Base-by-base conservation (phyloP, 257 asterid genomes). In the Nicotiana noctiflora region DNA sequence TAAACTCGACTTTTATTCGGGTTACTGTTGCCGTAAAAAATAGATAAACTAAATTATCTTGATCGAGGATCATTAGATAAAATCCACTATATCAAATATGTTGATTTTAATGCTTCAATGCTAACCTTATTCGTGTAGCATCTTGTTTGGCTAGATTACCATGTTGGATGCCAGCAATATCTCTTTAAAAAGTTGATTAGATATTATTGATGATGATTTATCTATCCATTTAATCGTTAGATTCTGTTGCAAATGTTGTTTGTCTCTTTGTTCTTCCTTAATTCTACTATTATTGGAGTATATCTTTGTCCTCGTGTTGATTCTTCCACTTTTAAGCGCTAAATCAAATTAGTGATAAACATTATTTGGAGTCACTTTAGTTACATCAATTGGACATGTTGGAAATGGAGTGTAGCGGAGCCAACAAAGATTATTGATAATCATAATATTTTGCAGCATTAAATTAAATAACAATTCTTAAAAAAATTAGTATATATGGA, bases 161-260 rank as follows among this genome's bases (percentile, higher is more conserved):
- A 5, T 40, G 76, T 68, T 68, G 32, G 56, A 68, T 40, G 56
- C 56, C 76, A 40, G 56, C 76, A 68, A 13, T 11, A 11, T 68
- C 11, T 40, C 56, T 68, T 5, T 11, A 19, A 68, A 68, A 68
- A 40, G 67, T 67, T 76, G 74, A 81, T 80, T 76, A 37, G 37
- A 4, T 75, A 6, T 57, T 77, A 76, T 44, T 44, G 66, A 81
- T 76, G 82, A 83, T 19, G 59, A 84, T 81, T 70, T 53, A 49
- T 32, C 8, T 49, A 60, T 55, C 44, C 66, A 76, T 34, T 51
- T 40, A 21, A 61, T 56, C 12, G 52, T 59, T 79, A 63, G 75
- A 25, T 72, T 63, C 29, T 37, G 40, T 49, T 51, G 79, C 72
- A 81, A 76, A 81, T n/a, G 23, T 37, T 80, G 49, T 52, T 67